Evolutionary conservation across 371 early-diverging fungal genomes (phyloP).

Genomic region (Mortierella polycephala): DNA sequence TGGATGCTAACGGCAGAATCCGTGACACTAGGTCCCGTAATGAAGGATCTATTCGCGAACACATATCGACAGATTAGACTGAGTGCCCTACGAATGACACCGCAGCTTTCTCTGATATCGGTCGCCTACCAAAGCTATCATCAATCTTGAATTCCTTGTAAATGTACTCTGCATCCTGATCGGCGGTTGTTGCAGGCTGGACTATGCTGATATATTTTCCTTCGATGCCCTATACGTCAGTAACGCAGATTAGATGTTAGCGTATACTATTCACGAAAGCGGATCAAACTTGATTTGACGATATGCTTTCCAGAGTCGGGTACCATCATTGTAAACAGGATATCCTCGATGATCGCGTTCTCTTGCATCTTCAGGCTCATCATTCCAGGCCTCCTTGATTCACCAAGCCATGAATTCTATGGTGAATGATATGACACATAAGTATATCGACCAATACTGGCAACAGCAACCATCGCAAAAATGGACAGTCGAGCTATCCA

Average conservation of each 20-base stretch:
- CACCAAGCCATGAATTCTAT: slow-evolving; percentile 12
- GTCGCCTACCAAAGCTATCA: slow-evolving; percentile 33
- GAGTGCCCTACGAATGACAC: too few species aligned
- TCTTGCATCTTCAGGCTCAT: slow-evolving; percentile 72
- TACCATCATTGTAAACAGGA: slow-evolving; percentile 89
- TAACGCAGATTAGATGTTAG: not conserved
- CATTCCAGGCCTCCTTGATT: slow-evolving; percentile 12
- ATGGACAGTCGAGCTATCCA: too few species aligned
- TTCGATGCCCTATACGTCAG: slow-evolving; percentile 75
- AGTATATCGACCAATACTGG: not conserved
- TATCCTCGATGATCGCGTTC: slow-evolving; percentile 85
- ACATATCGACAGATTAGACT: too few species aligned
- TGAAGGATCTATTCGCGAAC: slow-evolving; percentile 71
- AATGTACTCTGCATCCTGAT: slow-evolving; percentile 47
- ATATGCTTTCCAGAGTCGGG: not conserved
- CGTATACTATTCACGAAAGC: not conserved
- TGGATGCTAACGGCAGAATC: slow-evolving; percentile 79
- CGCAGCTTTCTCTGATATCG: not conserved
- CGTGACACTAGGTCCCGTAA: slow-evolving; percentile 78
- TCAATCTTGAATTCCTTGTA: slow-evolving; percentile 35
- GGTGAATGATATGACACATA: not conserved
- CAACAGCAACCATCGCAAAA: too few species aligned
- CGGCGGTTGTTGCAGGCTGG: not conserved
- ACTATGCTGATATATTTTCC: slow-evolving; percentile 75
- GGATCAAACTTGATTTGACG: not conserved